Evolutionary conservation across 2,329 filamentous ascomycete genomes (phyloP).

Genomic region (Kalmusia sp.): DNA sequence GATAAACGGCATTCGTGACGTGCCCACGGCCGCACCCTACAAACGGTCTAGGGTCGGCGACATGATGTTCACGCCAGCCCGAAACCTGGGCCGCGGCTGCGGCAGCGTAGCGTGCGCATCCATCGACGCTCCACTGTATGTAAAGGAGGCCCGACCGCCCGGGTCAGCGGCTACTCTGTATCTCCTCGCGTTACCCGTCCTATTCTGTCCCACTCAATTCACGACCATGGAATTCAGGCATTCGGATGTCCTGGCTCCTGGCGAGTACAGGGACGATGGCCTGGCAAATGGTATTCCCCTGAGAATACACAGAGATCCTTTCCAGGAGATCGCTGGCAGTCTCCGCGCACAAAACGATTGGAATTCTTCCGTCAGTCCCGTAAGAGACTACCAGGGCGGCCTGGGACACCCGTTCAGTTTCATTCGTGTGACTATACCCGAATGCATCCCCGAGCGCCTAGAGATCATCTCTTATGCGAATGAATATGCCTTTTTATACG

Average conservation of each 20-base stretch:
- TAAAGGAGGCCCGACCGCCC: conserved; percentile 7
- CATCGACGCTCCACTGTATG: conserved; percentile 4
- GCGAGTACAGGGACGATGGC: conserved; percentile 11
- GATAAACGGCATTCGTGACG: not conserved
- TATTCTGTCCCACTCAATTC: not conserved
- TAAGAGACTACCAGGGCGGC: conserved; percentile 33
- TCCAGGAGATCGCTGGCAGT: conserved; percentile 40
- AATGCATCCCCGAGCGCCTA: conserved; percentile 49
- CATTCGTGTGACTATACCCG: conserved; percentile 43
- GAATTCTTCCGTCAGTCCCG: conserved; percentile 25
- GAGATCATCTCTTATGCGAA: conserved; percentile 49
- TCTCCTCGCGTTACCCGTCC: not conserved
- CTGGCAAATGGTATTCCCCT: conserved; percentile 16
- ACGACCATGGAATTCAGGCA: conserved; percentile 12
- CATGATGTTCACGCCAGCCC: not conserved
- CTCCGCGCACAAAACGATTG: conserved; percentile 43
- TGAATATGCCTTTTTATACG: conserved; percentile 51
- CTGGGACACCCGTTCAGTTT: conserved; percentile 37
- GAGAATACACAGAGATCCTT: conserved; percentile 15
- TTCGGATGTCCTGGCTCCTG: conserved; percentile 9
- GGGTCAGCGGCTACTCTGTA: conserved; percentile 2
- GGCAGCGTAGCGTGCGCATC: not conserved
- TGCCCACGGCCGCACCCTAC: not conserved
- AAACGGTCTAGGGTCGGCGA: conserved; percentile 8
- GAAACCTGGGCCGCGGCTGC: conserved; percentile 4